Evolutionary conservation across 1,284 basidiomycete genomes (phyloP), one percentile per base, ranked within the genome.

Genomic region (Rhodotorula sp.): DNA sequence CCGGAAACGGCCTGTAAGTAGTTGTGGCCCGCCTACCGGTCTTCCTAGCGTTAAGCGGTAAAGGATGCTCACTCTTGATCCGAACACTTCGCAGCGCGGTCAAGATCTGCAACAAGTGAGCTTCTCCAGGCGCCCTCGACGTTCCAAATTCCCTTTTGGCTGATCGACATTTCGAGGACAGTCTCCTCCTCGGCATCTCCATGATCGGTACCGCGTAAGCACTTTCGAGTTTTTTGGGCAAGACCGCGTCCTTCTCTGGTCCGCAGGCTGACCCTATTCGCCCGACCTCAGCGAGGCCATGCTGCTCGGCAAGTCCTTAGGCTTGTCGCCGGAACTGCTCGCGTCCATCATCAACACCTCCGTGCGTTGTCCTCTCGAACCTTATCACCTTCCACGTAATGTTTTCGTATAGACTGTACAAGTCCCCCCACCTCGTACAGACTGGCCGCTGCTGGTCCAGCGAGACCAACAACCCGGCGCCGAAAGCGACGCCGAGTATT

Each of bases 391-490:
- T n/a, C n/a, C n/a, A n/a, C n/a, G n/a, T n/a, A n/a, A n/a, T n/a
- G n/a, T n/a, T n/a, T n/a, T n/a, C n/a, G n/a, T n/a, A n/a, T n/a
- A n/a, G n/a, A n/a, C n/a, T n/a, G n/a, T n/a, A n/a, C n/a, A n/a
- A n/a, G n/a, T n/a, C n/a, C n/a, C n/a, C n/a, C n/a, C n/a, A n/a
- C n/a, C n/a, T n/a, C n/a, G n/a, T n/a, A n/a, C n/a, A 76, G 61
- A 79, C 78, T 60, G 83, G 83, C 20, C 78, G 79, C 57, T 93
- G 91, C 80, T 95, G 92, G 92, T 85, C 91, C 14, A 88, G 87
- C 59, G 89, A 90, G 26, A 87, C 90, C 64, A 96, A 96, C 83
- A 95, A 95, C 79, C 93, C 93, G 5, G 91, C 92, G 47, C 90
- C 89, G 15, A 85, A 85, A 21, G 88, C 92, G 18, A 81, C 93